A percentile compares a stretch with the other conserved stretches of the same genome.
phyloP scores from a whole-genome alignment of 129 eudicot species.

The Flaveria ramosissima region DNA sequence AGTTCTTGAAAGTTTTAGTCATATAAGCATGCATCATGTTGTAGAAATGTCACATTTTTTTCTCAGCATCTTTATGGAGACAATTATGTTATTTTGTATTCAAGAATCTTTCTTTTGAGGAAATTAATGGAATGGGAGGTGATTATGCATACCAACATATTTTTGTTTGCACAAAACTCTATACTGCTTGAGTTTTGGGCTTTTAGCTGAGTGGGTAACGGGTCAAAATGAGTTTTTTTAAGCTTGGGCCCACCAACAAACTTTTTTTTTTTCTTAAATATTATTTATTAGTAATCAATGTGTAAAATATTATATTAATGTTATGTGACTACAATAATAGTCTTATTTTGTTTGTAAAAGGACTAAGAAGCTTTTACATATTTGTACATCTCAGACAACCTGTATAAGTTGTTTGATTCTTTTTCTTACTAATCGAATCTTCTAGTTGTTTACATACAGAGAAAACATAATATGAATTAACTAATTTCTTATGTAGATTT shows the following conservation, averaged over 20 bases:
- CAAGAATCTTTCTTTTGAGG: constrained; percentile 21
- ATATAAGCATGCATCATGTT: constrained; percentile 29
- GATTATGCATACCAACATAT: neutral
- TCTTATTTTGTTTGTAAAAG: neutral
- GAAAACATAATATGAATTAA: too few relatives aligned
- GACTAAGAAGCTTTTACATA: neutral
- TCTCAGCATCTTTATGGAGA: constrained; percentile 26
- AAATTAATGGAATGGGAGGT: constrained; percentile 11
- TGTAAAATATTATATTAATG: neutral
- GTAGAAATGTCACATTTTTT: constrained; percentile 34
- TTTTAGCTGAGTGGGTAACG: neutral
- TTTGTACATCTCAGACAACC: neutral
- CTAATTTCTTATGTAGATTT: too few relatives aligned
- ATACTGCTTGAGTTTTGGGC: neutral
- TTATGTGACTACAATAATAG: too few relatives aligned
- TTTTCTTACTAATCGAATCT: too few relatives aligned
- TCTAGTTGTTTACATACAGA: too few relatives aligned
- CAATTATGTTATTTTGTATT: constrained; percentile 24
- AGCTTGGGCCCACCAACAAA: neutral
- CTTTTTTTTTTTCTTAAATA: too few relatives aligned
- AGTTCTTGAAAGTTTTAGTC: constrained; percentile 31
- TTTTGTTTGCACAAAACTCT: neutral
- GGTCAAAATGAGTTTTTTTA: neutral
- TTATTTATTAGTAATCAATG: too few relatives aligned
- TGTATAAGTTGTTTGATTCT: too few relatives aligned